Conservation (phyloP, 768 basidiomycete species). For the Trametes cinnabarina region DNA sequence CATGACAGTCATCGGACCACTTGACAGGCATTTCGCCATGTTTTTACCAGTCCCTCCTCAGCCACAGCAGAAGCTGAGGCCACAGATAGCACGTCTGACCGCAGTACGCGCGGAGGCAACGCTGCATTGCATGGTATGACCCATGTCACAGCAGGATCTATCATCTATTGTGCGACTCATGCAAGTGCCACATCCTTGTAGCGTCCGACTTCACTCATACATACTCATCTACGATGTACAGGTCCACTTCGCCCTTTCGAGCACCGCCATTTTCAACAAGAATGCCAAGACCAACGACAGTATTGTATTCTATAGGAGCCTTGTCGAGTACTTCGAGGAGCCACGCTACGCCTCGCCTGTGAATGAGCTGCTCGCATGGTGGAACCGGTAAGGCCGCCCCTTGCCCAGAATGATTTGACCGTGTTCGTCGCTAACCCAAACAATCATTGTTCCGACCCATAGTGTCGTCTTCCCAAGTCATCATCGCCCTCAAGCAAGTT, state of each 20-base stretch:
- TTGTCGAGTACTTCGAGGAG: neutral
- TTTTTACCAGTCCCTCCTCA: neutral
- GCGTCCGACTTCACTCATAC: neutral
- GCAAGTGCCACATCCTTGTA: neutral
- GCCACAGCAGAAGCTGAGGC: neutral
- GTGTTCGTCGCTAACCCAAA: neutral
- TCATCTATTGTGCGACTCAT: neutral
- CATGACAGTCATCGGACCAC: neutral
- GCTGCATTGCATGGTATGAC: neutral
- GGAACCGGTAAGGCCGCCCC: neutral
- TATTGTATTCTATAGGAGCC: neutral
- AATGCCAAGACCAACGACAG: neutral
- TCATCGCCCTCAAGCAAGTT: neutral
- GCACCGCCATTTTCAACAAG: neutral
- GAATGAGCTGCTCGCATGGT: neutral
- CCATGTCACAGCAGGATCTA: neutral
- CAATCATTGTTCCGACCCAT: neutral
- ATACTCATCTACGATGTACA: neutral
- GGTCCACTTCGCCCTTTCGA: neutral
- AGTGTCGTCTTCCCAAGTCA: neutral
- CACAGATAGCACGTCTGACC: neutral
- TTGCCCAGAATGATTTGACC: neutral
- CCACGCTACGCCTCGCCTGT: neutral
- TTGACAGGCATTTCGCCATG: neutral
- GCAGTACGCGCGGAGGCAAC: neutral